phyloP scores from a whole-genome alignment of 2,329 filamentous ascomycete genomes.

The Aspergillus puulaauensis region DNA sequence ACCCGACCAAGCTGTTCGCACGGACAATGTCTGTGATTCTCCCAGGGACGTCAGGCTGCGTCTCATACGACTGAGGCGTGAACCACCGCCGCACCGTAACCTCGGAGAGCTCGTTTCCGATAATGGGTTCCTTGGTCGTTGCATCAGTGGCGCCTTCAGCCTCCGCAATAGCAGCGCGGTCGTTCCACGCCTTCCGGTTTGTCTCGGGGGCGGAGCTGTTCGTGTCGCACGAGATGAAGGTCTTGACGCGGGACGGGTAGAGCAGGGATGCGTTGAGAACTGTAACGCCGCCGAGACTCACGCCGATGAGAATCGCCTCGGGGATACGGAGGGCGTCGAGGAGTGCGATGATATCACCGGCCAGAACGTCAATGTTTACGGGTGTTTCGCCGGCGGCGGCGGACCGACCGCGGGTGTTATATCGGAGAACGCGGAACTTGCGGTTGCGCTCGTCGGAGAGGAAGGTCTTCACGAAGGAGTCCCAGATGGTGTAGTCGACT shows the following conservation, averaged over 20 bases:
- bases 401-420: conserved; percentile 71
- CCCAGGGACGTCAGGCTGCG: conserved; percentile 50
- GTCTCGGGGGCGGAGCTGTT: conserved; percentile 69
- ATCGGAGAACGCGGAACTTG: conserved; percentile 70
- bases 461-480: conserved; percentile 66
- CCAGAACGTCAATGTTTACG: conserved; percentile 64
- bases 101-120: conserved; percentile 63
- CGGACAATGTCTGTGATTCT: conserved; percentile 69
- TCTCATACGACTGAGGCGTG: conserved; percentile 57
- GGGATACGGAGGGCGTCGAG: conserved; percentile 69
- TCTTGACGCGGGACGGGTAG: conserved; percentile 58
- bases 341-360: conserved; percentile 65
- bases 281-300: conserved; percentile 79
- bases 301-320: conserved; percentile 69
- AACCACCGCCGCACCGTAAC: conserved; percentile 78
- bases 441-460: conserved; percentile 54
- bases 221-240: conserved; percentile 76
- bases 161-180: conserved; percentile 69
- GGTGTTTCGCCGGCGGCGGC: conserved; percentile 39
- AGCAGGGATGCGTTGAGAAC: conserved; percentile 70
- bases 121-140: conserved; percentile 53
- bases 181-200: conserved; percentile 77
- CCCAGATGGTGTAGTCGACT: conserved; percentile 78
- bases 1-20: conserved; percentile 68
- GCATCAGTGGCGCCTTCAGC: conserved; percentile 43